Conservation (phyloP, 2,329 filamentous ascomycete genomes). For the Claviceps pazoutovae region DNA sequence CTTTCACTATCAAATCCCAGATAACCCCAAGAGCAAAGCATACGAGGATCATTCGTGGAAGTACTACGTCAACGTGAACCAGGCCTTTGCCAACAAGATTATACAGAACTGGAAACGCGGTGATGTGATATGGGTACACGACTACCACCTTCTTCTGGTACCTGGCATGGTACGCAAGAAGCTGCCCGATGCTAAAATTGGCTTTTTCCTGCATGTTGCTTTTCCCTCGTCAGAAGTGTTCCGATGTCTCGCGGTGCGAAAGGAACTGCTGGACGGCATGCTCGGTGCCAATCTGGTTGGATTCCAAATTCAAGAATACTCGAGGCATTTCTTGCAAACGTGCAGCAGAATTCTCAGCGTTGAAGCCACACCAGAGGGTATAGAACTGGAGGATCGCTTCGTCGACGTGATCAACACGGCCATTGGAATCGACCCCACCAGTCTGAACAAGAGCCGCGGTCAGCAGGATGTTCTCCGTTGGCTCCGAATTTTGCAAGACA, state of each 20-base stretch:
- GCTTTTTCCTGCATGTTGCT: slow-evolving; percentile 88
- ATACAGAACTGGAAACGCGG: slow-evolving; percentile 85
- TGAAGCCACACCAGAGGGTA: slow-evolving; percentile 74
- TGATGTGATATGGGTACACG: slow-evolving; percentile 88
- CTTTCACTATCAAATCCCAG: slow-evolving; percentile 95
- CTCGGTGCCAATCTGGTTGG: slow-evolving; percentile 84
- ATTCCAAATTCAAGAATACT: slow-evolving; percentile 89
- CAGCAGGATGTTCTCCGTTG: slow-evolving; percentile 63
- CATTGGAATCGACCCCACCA: slow-evolving; percentile 81
- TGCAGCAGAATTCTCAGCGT: slow-evolving; percentile 85
- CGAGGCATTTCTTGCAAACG: slow-evolving; percentile 86
- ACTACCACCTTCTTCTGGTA: slow-evolving; percentile 85
- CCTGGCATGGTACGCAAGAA: slow-evolving; percentile 82
- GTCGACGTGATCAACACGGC: slow-evolving; percentile 75
- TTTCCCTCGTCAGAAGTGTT: slow-evolving; percentile 97
- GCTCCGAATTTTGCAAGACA: slow-evolving; percentile 66
- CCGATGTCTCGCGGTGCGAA: slow-evolving; percentile 75
- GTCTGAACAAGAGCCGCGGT: slow-evolving; percentile 55
- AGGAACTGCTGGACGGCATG: slow-evolving; percentile 80
- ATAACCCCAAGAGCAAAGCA: slow-evolving; percentile 95
- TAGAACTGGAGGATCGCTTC: slow-evolving; percentile 86
- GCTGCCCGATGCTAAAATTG: slow-evolving; percentile 84
- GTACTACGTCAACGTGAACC: slow-evolving; percentile 85
- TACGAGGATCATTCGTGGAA: slow-evolving; percentile 96
- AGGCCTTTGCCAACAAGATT: slow-evolving; percentile 83